phyloP scores from a whole-genome alignment of 2,329 filamentous ascomycete genomes.

The Sarocladiaceae sp. region DNA sequence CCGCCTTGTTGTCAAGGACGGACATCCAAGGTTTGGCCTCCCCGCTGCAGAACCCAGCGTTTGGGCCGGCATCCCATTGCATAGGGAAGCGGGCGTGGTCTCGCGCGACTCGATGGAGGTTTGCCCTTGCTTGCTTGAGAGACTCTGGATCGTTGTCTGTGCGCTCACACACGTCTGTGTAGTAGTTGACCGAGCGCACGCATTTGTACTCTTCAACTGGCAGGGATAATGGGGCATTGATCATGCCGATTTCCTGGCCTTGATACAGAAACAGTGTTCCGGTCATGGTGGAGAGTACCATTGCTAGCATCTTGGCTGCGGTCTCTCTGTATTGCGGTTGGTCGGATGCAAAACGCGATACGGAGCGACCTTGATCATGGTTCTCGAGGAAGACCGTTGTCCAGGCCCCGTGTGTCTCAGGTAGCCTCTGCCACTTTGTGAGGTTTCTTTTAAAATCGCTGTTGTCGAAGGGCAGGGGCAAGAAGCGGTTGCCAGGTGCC shows the following conservation, averaged over 20 bases:
- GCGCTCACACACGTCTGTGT: background rate
- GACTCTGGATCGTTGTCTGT: background rate
- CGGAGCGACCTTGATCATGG: conserved; percentile 52
- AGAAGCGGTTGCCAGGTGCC: conserved; percentile 18
- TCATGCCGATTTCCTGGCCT: conserved; percentile 59
- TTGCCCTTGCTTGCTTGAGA: background rate
- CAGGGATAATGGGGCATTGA: conserved; percentile 34
- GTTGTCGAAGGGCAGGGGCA: conserved; percentile 12
- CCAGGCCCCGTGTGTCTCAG: too few species aligned
- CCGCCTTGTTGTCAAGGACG: background rate
- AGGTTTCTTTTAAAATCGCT: conserved; percentile 31
- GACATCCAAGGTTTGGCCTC: background rate
- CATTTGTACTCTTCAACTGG: background rate
- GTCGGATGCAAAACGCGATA: conserved; percentile 34
- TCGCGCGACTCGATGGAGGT: background rate
- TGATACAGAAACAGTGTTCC: conserved; percentile 63
- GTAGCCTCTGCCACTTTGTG: too few species aligned
- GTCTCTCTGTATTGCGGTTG: conserved; percentile 36
- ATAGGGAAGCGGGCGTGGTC: background rate
- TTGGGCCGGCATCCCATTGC: background rate
- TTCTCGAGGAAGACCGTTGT: conserved; percentile 58
- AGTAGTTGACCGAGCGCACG: background rate
- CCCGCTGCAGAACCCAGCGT: background rate
- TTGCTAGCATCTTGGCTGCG: conserved; percentile 52
- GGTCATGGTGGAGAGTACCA: conserved; percentile 43